A percentile compares a stretch with the other conserved stretches of the same genome.
Evolutionary conservation across 208 protist species (phyloP).

Genomic region (Crithidia expoeki): DNA sequence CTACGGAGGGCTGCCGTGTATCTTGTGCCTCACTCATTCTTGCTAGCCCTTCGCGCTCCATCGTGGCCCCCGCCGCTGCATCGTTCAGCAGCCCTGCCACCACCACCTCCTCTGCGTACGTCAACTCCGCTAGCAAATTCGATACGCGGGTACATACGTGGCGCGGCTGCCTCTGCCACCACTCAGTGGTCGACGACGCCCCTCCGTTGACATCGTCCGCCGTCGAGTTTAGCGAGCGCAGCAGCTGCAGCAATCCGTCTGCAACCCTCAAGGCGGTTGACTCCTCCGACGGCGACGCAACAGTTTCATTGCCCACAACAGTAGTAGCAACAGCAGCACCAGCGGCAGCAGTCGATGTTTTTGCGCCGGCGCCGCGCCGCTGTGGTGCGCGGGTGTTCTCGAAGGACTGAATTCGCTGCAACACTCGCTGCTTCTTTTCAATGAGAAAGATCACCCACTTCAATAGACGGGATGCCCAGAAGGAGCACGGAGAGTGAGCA

Average conservation of each 20-base stretch:
- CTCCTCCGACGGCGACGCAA: not conserved
- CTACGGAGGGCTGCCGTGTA: not conserved
- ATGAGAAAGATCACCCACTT: conserved; percentile 33
- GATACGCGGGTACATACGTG: conserved; percentile 22
- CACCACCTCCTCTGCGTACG: conserved; percentile 18
- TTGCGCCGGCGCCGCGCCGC: conserved; percentile 7
- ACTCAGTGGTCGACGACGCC: not conserved
- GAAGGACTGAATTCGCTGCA: conserved; percentile 28
- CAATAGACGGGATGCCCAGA: conserved; percentile 22
- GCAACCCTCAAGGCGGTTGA: conserved; percentile 7
- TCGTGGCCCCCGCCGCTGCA: conserved; percentile 25
- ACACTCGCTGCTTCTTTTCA: conserved; percentile 11
- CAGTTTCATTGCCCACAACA: too few species aligned
- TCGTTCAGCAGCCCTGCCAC: conserved; percentile 34
- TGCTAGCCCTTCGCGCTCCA: conserved; percentile 19
- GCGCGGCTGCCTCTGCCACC: conserved; percentile 26
- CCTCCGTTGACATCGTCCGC: conserved; percentile 10
- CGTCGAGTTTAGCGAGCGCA: conserved; percentile 21
- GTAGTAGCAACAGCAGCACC: not conserved
- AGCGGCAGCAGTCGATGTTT: not conserved
- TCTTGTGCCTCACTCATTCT: not conserved
- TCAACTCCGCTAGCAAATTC: conserved; percentile 33
- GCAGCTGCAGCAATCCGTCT: conserved; percentile 15
- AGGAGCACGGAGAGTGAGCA: not conserved
- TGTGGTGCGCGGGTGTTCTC: conserved; percentile 21